Conservation (phyloP, 108 stramenopile genomes). For the Mediolabrus comicus region DNA sequence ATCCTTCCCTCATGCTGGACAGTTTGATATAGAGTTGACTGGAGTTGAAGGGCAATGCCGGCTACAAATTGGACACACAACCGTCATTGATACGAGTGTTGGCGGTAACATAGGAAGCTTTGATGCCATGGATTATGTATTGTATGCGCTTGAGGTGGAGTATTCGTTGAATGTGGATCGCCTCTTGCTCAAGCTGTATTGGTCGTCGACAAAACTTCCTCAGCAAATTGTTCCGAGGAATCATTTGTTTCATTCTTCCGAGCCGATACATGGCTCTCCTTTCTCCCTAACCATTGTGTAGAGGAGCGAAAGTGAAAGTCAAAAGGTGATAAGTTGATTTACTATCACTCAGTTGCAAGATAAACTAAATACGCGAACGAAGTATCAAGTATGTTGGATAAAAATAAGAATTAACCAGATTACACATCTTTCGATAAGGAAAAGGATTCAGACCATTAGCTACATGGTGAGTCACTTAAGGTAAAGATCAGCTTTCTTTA, state of each 20-base stretch:
- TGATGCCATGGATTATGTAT: slow-evolving; percentile 7
- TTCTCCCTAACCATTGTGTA: slow-evolving; percentile 9
- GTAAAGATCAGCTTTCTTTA: too few relatives aligned
- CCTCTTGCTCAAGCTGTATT: slow-evolving; percentile 12
- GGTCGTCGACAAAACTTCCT: slow-evolving; percentile 12
- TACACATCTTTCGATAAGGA: too few relatives aligned
- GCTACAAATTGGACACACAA: slow-evolving; percentile 6
- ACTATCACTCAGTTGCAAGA: too few relatives aligned
- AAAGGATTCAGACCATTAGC: too few relatives aligned
- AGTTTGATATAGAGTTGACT: slow-evolving; percentile 16
- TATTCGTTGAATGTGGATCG: slow-evolving; percentile 21
- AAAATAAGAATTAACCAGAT: too few relatives aligned
- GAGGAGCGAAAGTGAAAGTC: too few relatives aligned
- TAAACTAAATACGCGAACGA: too few relatives aligned
- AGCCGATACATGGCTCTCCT: slow-evolving; percentile 27
- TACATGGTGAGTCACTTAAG: too few relatives aligned
- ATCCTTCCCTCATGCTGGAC: slow-evolving; percentile 20
- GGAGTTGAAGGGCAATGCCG: slow-evolving; percentile 21
- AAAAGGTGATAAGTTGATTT: too few relatives aligned
- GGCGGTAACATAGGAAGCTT: slow-evolving; percentile 9
- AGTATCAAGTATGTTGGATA: too few relatives aligned
- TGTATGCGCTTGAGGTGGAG: slow-evolving; percentile 28
- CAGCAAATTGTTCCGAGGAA: slow-evolving; percentile 7
- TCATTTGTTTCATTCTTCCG: slow-evolving; percentile 13
- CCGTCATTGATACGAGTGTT: slow-evolving; percentile 3